Evolutionary conservation across 148 eudicot genomes (phyloP), one percentile per base, ranked within the genome.

Genomic region (Cornus suecica): DNA sequence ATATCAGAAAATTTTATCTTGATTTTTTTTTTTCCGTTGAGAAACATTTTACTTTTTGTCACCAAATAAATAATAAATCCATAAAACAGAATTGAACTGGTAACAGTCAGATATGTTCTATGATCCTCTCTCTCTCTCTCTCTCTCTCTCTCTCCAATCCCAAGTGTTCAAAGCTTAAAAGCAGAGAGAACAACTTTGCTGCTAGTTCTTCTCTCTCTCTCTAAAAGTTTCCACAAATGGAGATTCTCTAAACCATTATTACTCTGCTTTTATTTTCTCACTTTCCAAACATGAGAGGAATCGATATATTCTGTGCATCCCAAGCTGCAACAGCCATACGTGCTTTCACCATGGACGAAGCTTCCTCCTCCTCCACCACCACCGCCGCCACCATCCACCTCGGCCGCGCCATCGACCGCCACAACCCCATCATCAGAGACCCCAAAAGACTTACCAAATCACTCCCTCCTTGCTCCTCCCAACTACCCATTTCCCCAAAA

Each of bases 401-500:
- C 48, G 74, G 88, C 70, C 90, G 93, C 13, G 86, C 93, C 66
- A 82, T 94, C 73, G 98, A 94, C 84, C 91, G 98, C 20, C 87
- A 88, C 88, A 94, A 94, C 71, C 98, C 98, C n/a, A 90, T 92
- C 72, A 90, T 94, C 73, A 77, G 89, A 32, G 93, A 91, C 69
- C 80, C 84, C 29, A 79, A 71, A 54, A 75, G 93, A 79, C 8
- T 76, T 58, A 65, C 73, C 34, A 76, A 29, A 42, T 14, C 54
- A 52, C 22, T 37, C 42, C 30, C 79, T n/a, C 83, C 83, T 13
- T 20, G 67, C 63, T 66, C 84, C 15, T 51, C 84, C 10, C 66
- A 52, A 3, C 20, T 67, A 3, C 34, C 73, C 26, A n/a, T 69
- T n/a, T 71, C 16, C 32, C 83, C 85, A 8, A 72, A 74, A 27